Evolutionary conservation across 805 yeast species (phyloP).

Genomic region (Candida saitoana): DNA sequence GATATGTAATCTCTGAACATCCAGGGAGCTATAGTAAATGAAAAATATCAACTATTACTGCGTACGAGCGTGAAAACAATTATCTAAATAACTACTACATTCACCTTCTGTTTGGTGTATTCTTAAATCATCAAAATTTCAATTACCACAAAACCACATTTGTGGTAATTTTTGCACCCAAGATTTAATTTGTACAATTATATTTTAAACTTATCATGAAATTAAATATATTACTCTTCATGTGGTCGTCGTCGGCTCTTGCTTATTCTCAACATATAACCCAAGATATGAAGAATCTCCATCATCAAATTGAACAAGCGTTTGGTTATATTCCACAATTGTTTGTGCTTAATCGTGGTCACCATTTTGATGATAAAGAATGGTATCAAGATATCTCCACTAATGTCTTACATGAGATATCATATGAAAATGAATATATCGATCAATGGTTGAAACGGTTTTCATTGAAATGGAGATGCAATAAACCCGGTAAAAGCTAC

Average conservation of each 20-base stretch:
- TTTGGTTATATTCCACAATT: constrained; percentile 1
- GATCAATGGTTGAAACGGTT: constrained; percentile 2
- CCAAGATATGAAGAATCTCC: neutral
- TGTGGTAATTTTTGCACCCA: neutral
- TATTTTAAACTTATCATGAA: too few relatives aligned
- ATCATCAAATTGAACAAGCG: neutral
- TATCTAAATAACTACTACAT: too few relatives aligned
- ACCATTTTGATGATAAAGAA: neutral
- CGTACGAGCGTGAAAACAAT: too few relatives aligned
- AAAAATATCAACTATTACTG: too few relatives aligned
- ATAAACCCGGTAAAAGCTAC: constrained; percentile 3
- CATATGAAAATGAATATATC: neutral
- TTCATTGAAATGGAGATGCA: constrained; percentile 1
- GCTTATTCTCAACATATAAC: neutral
- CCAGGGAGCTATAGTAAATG: too few relatives aligned
- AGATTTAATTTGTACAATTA: neutral
- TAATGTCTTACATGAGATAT: neutral
- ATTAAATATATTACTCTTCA: neutral
- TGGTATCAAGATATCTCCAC: neutral
- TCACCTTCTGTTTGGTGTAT: too few relatives aligned
- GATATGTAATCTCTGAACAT: too few relatives aligned
- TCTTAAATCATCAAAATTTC: too few relatives aligned
- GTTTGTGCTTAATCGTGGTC: constrained; percentile 1
- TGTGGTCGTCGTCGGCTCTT: neutral
- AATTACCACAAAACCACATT: too few relatives aligned